Evolutionary conservation across 768 basidiomycete genomes (phyloP).

Genomic region (Phaffia tasmanica): DNA sequence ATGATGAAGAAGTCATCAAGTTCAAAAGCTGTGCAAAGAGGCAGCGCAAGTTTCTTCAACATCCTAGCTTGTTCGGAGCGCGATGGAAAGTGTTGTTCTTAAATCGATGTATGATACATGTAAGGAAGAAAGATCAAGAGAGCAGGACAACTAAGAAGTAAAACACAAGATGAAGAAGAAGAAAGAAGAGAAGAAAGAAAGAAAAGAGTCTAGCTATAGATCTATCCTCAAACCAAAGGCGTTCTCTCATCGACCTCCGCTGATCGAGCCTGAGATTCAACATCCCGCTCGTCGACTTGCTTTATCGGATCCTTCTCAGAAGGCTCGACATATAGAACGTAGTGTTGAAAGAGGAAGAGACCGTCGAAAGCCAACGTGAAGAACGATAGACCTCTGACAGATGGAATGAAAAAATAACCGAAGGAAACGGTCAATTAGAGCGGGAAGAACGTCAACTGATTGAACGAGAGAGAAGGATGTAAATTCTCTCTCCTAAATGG

Average conservation of each 20-base stretch:
- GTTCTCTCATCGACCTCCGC: conserved; percentile 13
- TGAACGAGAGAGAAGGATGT: not conserved
- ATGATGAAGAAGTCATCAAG: too few species aligned
- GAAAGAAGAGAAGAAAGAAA: not conserved
- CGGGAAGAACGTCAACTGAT: too few species aligned
- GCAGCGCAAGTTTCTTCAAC: too few species aligned
- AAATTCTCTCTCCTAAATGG: conserved; percentile 7
- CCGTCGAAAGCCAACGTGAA: conserved; percentile 34
- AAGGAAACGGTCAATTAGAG: not conserved
- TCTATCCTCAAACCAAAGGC: conserved; percentile 12
- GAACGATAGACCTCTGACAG: conserved; percentile 30
- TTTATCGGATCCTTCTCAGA: not conserved
- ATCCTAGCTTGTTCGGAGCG: too few species aligned
- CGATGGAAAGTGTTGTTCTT: too few species aligned
- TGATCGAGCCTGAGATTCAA: not conserved
- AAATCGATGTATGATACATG: too few species aligned
- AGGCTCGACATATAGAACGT: conserved; percentile 30
- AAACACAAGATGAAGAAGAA: not conserved
- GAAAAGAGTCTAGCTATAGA: not conserved
- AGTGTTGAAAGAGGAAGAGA: conserved; percentile 37
- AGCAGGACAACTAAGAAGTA: not conserved
- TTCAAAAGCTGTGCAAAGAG: too few species aligned
- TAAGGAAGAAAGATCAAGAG: too few species aligned
- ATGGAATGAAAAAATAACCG: not conserved
- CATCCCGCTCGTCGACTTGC: not conserved